Conservation (phyloP, 169 alveolate genomes). For the Plasmodium yoelii region DNA sequence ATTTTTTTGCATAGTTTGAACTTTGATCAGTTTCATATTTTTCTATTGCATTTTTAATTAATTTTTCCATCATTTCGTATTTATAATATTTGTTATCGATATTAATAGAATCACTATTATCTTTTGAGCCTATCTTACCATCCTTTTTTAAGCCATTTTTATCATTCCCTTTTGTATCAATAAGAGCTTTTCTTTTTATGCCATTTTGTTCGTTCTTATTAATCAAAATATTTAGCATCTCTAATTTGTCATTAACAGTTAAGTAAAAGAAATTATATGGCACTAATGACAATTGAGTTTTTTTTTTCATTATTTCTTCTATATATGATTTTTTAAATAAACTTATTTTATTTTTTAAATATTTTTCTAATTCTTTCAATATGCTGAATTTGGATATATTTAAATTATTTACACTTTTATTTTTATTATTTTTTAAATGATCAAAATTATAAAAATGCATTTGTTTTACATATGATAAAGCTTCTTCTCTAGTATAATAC, state of each 20-base stretch:
- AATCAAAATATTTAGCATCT: conserved; percentile 9
- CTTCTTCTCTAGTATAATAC: conserved; percentile 55
- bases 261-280: conserved; percentile 57
- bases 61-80: conserved; percentile 5
- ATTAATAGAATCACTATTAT: not conserved
- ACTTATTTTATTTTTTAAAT: conserved; percentile 48
- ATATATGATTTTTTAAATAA: conserved; percentile 33
- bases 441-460: conserved; percentile 58
- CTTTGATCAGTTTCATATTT: conserved; percentile 33
- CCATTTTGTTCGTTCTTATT: too few relatives aligned
- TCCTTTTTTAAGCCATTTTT: not conserved
- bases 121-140: conserved; percentile 3
- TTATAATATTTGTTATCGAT: not conserved
- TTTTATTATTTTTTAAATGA: conserved; percentile 57
- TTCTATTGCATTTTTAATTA: conserved; percentile 19
- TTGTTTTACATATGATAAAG: conserved; percentile 60
- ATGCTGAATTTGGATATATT: conserved; percentile 29
- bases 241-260: conserved; percentile 42
- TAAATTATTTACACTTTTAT: not conserved
- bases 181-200: too few relatives aligned
- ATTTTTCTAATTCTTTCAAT: conserved; percentile 35
- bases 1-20: conserved; percentile 52
- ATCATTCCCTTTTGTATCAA: too few relatives aligned
- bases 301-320: conserved; percentile 43
- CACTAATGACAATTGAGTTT: conserved; percentile 31